Percentiles rank a stretch among this genome's conserved stretches.
Conservation (phyloP, 2,329 filamentous ascomycete species). For the Lasiodiplodia theobromae region DNA sequence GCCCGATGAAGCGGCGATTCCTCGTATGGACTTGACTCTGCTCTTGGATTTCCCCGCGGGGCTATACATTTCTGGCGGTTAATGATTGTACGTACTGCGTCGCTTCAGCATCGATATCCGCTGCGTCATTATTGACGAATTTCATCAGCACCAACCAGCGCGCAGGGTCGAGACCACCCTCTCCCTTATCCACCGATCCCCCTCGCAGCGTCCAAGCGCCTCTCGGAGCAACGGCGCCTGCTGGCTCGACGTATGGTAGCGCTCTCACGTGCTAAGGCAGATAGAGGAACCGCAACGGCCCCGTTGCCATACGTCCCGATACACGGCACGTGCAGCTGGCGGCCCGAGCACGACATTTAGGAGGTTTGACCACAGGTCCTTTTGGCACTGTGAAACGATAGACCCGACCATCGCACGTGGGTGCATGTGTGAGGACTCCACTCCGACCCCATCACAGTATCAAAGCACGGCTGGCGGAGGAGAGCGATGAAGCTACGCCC, state of each 20-base stretch:
- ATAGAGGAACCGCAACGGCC: conserved; percentile 1
- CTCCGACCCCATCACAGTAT: neutral
- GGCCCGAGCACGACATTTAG: conserved; percentile 3
- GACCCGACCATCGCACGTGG: neutral
- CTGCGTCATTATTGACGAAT: conserved; percentile 22
- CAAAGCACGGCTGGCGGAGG: conserved; percentile 1
- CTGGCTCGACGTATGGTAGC: conserved; percentile 1
- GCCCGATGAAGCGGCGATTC: conserved; percentile 3
- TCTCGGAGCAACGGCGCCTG: neutral
- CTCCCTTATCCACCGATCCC: conserved; percentile 23
- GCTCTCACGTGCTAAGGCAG: conserved; percentile 5
- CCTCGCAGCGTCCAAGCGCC: conserved; percentile 21
- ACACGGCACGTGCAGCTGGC: conserved; percentile 10
- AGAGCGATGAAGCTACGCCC: neutral
- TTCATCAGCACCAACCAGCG: conserved; percentile 3
- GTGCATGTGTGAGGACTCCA: conserved; percentile 9
- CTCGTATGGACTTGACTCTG: conserved; percentile 3
- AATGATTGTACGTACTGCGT: neutral
- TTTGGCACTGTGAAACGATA: conserved; percentile 8
- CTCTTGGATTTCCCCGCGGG: neutral
- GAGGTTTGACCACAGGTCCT: neutral
- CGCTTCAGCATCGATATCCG: conserved; percentile 8
- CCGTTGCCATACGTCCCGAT: conserved; percentile 3
- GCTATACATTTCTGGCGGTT: neutral
- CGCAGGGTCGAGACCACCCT: conserved; percentile 25